Evolutionary conservation across 2,329 filamentous ascomycete species (phyloP).

Genomic region (Fusarium sp.): DNA sequence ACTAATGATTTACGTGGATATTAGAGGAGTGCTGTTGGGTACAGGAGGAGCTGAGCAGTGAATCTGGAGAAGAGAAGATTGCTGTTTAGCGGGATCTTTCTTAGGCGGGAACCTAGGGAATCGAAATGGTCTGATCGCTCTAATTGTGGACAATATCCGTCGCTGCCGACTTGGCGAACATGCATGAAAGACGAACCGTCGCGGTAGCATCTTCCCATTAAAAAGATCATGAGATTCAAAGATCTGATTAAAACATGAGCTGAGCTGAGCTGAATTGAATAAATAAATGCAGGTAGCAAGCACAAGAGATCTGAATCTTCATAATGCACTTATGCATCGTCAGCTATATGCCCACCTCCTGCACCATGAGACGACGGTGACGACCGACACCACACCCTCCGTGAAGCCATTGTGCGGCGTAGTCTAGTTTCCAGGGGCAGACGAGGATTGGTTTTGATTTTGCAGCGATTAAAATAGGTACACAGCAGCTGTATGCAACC

Average conservation of each 20-base stretch:
- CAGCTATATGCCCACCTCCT: not conserved
- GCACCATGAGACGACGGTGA: slow-evolving; percentile 1
- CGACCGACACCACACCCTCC: not conserved
- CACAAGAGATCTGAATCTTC: not conserved
- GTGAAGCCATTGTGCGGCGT: not conserved
- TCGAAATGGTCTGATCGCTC: slow-evolving; percentile 7
- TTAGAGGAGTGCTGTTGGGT: not conserved
- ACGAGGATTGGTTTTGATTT: not conserved
- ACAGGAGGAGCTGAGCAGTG: not conserved
- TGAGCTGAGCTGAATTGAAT: not conserved
- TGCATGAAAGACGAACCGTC: not conserved
- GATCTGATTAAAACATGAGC: not conserved
- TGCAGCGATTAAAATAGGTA: slow-evolving; percentile 7
- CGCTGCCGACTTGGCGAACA: slow-evolving; percentile 31
- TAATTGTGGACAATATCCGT: slow-evolving; percentile 18
- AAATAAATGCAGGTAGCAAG: not conserved
- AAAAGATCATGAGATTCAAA: not conserved
- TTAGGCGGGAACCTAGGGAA: not conserved
- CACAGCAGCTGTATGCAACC: slow-evolving; percentile 13
- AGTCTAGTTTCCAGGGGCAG: slow-evolving; percentile 13
- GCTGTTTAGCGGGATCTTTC: not conserved
- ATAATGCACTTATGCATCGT: not conserved
- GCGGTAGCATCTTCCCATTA: not conserved
- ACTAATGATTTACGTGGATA: not conserved
- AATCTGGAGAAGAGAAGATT: not conserved